These are phyloP conservation scores for Pleurotus citrinopileatus DNA, from an alignment of 768 basidiomycete species.

Conservation along the genomic window DNA sequence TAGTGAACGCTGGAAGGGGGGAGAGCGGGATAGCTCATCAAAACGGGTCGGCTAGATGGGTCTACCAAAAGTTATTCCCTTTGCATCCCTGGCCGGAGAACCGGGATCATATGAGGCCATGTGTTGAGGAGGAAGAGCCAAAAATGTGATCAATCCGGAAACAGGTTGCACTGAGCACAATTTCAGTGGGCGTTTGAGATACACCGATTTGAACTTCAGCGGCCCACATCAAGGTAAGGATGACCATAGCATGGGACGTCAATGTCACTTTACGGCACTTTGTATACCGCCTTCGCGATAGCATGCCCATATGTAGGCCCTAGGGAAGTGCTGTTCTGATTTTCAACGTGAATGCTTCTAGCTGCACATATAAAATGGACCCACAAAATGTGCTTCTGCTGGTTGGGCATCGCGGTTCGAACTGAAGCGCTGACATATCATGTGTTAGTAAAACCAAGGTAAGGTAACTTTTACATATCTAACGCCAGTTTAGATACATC, in stretches of 20 bases:
- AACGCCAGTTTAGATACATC: too few species aligned
- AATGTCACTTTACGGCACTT: neutral
- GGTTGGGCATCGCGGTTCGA: too few species aligned
- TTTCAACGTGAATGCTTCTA: neutral
- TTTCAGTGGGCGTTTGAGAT: neutral
- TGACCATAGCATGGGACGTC: neutral
- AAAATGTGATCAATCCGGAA: neutral
- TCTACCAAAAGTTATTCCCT: neutral
- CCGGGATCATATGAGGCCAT: neutral
- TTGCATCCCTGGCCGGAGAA: neutral
- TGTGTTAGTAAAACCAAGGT: too few species aligned
- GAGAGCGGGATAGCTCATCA: neutral
- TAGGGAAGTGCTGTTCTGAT: neutral
- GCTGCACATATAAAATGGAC: neutral
- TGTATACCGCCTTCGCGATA: neutral
- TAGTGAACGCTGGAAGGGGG: neutral
- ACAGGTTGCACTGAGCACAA: neutral
- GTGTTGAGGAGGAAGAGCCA: neutral
- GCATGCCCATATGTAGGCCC: neutral
- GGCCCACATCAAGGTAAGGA: neutral
- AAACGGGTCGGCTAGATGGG: conserved; percentile 1
- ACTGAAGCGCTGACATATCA: too few species aligned
- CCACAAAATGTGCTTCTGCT: neutral
- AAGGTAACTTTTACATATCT: too few species aligned
- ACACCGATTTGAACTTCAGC: neutral